Percentiles rank a stretch among this genome's conserved stretches.
phyloP scores from a whole-genome alignment of 768 basidiomycete genomes.

The Sarcodon sp. region DNA sequence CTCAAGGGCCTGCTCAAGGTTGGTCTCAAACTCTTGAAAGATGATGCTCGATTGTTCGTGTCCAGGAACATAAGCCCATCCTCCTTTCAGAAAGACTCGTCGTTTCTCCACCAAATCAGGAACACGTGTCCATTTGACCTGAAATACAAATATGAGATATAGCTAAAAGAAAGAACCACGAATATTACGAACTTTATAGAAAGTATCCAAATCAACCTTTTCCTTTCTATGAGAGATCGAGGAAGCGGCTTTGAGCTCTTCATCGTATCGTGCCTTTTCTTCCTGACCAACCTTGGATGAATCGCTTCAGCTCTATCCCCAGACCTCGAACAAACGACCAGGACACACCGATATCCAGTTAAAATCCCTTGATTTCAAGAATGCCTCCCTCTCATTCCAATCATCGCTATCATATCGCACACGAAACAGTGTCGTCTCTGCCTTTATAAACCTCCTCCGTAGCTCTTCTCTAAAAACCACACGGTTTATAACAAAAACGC shows the following conservation, averaged over 20 bases:
- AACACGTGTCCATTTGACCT: conserved; percentile 97
- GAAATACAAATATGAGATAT: background rate
- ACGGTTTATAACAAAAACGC: background rate
- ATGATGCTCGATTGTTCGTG: conserved; percentile 75
- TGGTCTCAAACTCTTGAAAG: conserved; percentile 70
- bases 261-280: conserved; percentile 38
- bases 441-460: conserved; percentile 76
- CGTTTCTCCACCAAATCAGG: conserved; percentile 83
- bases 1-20: conserved; percentile 65
- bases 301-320: background rate
- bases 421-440: conserved; percentile 76
- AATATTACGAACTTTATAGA: conserved; percentile 55
- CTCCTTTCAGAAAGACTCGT: conserved; percentile 61
- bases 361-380: conserved; percentile 54
- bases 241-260: conserved; percentile 38
- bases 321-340: background rate
- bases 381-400: conserved; percentile 41
- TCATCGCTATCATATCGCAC: conserved; percentile 66
- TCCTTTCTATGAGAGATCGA: conserved; percentile 22
- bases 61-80: conserved; percentile 82
- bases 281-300: conserved; percentile 34
- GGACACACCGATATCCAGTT: conserved; percentile 46
- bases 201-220: conserved; percentile 31
- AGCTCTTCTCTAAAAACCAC: conserved; percentile 64
- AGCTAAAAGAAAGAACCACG: background rate